Percentiles rank a stretch among this genome's conserved stretches.
These are phyloP conservation scores for Herpotrichia juniperi DNA, from an alignment of 2,329 filamentous ascomycete species.

Conservation along the genomic window DNA sequence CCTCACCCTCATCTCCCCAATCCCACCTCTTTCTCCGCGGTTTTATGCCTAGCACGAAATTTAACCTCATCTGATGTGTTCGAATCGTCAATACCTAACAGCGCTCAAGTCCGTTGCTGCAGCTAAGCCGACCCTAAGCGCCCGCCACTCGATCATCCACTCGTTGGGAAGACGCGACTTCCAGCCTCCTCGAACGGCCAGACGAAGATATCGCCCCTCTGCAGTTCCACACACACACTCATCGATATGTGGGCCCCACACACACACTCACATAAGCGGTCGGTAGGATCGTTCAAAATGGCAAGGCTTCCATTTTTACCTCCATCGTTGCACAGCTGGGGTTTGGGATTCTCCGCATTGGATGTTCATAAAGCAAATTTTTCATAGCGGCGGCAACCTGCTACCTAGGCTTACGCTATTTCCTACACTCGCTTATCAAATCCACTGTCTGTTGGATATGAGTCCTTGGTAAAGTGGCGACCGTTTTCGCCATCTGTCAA, in stretches of 20 bases:
- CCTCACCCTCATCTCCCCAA: background rate
- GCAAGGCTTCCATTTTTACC: background rate
- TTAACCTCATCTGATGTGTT: no score
- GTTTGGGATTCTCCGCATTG: no score
- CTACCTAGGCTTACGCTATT: no score
- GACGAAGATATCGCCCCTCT: no score
- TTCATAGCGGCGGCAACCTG: no score
- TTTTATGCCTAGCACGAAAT: background rate
- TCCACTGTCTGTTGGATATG: background rate
- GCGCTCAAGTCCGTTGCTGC: background rate
- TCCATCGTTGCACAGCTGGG: background rate
- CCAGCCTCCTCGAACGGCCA: background rate
- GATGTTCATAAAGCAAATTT: no score
- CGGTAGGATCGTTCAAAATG: no score
- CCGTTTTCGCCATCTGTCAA: no score
- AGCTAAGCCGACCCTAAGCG: constrained; percentile 21
- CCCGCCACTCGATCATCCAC: constrained; percentile 18
- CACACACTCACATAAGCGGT: background rate
- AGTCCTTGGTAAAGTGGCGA: no score
- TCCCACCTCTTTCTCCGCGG: background rate
- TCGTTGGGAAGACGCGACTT: background rate
- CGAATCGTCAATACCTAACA: background rate
- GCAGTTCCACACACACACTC: no score
- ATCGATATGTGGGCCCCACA: background rate
- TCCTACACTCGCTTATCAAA: background rate